These are phyloP conservation scores for Diaporthe nobilis DNA, from an alignment of 2,329 filamentous ascomycete genomes.

Conservation along the genomic window DNA sequence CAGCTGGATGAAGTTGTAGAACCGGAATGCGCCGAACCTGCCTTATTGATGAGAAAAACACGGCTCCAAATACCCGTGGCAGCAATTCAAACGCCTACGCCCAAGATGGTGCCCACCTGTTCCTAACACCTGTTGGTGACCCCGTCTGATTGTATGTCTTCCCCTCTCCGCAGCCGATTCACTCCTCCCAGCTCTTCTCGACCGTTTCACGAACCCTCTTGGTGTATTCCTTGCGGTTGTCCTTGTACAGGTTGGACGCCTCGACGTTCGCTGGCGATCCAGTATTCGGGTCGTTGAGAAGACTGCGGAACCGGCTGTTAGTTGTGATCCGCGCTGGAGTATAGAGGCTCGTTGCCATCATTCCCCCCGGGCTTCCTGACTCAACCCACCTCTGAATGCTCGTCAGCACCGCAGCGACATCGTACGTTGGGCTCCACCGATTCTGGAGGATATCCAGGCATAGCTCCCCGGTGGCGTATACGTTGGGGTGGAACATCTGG, in stretches of 20 bases:
- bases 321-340: constrained; percentile 48
- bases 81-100: constrained; percentile 28
- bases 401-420: constrained; percentile 95
- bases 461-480: constrained; percentile 96
- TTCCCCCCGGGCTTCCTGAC: background rate
- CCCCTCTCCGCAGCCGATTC: constrained; percentile 36
- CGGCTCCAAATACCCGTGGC: constrained; percentile 6
- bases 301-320: constrained; percentile 63
- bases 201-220: constrained; percentile 97
- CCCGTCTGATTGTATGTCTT: background rate
- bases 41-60: constrained; percentile 17
- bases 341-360: background rate
- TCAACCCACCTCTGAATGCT: constrained; percentile 89
- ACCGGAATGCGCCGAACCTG: constrained; percentile 14
- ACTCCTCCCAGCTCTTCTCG: constrained; percentile 99
- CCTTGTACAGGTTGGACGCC: constrained; percentile 97
- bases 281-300: constrained; percentile 99
- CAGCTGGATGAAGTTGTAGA: constrained; percentile 22
- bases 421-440: constrained; percentile 98
- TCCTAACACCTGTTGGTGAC: constrained; percentile 1
- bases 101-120: constrained; percentile 11
- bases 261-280: constrained; percentile 98
- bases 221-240: constrained; percentile 95
- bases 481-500: constrained; percentile 99
- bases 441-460: constrained; percentile 98